A percentile compares a stretch with the other conserved stretches of the same genome.
phyloP scores from a whole-genome alignment of 306 rosid species.

The Cucurbita moschata region DNA sequence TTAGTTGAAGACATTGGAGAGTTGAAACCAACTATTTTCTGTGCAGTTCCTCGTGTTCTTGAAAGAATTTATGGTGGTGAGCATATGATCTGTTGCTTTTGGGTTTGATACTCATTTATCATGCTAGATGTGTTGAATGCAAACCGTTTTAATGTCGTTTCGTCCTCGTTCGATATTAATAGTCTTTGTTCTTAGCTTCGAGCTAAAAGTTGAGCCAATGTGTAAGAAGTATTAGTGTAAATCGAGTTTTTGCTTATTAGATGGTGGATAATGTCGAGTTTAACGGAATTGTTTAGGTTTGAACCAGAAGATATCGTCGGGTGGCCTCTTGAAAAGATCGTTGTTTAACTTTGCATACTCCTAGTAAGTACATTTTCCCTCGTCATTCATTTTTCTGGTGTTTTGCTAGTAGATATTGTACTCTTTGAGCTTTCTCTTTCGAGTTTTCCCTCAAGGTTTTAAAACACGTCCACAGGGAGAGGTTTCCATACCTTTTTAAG shows the following conservation, averaged over 20 bases:
- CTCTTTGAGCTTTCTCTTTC: too few relatives aligned
- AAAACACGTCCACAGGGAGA: too few relatives aligned
- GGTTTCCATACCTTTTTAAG: too few relatives aligned
- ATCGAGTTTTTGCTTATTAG: background rate
- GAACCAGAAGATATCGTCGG: slow-evolving; percentile 62
- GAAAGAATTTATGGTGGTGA: slow-evolving; percentile 79
- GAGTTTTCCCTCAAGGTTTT: too few relatives aligned
- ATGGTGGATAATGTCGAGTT: background rate
- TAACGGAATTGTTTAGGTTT: slow-evolving; percentile 28
- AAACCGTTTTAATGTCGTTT: too few relatives aligned
- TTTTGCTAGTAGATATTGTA: too few relatives aligned
- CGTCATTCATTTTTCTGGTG: too few relatives aligned
- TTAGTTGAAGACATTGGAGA: slow-evolving; percentile 74
- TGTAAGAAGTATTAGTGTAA: background rate
- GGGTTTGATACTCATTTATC: background rate
- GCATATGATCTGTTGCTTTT: background rate
- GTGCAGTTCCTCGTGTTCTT: slow-evolving; percentile 97
- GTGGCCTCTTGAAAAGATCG: slow-evolving; percentile 55
- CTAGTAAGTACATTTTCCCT: slow-evolving; percentile 35
- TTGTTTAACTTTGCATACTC: slow-evolving; percentile 66
- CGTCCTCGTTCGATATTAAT: background rate
- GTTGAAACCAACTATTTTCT: slow-evolving; percentile 79
- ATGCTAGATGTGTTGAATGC: too few relatives aligned
- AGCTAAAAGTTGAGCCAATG: background rate
- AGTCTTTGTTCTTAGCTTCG: background rate